These are phyloP conservation scores for Panaeolus papilionaceus DNA, from an alignment of 768 basidiomycete species.

Conservation along the genomic window DNA sequence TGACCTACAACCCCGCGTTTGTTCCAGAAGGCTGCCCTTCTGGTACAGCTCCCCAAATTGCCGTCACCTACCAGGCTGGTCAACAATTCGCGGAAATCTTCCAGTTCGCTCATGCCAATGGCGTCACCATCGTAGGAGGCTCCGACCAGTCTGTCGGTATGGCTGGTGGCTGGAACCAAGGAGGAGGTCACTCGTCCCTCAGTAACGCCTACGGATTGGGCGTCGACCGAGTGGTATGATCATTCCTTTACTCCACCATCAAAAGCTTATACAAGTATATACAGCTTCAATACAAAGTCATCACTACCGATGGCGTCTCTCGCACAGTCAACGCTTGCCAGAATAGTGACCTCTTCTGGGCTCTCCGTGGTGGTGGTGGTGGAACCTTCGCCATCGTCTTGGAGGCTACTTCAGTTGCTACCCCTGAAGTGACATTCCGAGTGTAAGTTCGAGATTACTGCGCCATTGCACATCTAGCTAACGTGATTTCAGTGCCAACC, in stretches of 20 bases:
- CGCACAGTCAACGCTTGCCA: slow-evolving; percentile 46
- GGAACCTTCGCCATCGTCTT: neutral
- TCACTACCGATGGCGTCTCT: slow-evolving; percentile 47
- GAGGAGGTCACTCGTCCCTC: slow-evolving; percentile 51
- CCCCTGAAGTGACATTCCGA: neutral
- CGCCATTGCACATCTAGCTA: neutral
- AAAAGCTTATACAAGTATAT: neutral
- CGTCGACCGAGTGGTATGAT: slow-evolving; percentile 20
- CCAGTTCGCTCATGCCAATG: slow-evolving; percentile 38
- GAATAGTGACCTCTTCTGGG: slow-evolving; percentile 57
- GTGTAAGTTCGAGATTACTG: neutral
- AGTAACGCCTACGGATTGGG: slow-evolving; percentile 50
- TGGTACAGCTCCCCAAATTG: neutral
- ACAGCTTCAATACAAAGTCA: slow-evolving; percentile 44
- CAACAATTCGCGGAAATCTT: slow-evolving; percentile 53
- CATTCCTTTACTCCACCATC: neutral
- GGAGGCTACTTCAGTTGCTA: neutral
- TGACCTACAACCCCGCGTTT: neutral
- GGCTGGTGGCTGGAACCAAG: slow-evolving; percentile 52
- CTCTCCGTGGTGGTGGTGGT: slow-evolving; percentile 53
- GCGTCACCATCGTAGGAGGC: slow-evolving; percentile 51
- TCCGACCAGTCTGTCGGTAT: slow-evolving; percentile 37
- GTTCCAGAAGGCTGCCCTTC: neutral
- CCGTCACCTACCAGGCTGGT: slow-evolving; percentile 33
- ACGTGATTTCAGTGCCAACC: neutral